Evolutionary conservation across 306 rosid species (phyloP).

Genomic region (Fragaria nilgerrensis): DNA sequence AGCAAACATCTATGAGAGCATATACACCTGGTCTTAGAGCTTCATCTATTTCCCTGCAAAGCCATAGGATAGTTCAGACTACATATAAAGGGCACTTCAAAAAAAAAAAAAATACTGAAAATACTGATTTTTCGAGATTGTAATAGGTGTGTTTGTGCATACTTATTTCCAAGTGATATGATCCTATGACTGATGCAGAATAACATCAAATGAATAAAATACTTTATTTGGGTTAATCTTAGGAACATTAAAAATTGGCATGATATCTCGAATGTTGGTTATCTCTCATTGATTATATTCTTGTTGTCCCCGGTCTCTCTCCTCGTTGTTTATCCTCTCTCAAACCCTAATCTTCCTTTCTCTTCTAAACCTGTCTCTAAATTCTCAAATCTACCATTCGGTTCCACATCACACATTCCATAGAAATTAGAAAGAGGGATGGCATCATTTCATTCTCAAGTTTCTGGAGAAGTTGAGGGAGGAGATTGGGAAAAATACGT

Average conservation of each 20-base stretch:
- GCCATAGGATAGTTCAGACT: slow-evolving; percentile 22
- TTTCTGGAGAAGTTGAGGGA: neutral
- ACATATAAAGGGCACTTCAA: neutral
- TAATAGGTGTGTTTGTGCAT: neutral
- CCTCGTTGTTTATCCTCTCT: neutral
- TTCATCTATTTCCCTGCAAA: slow-evolving; percentile 83
- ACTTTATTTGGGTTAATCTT: neutral
- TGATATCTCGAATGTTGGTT: neutral
- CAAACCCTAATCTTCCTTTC: neutral
- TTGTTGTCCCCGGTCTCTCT: neutral
- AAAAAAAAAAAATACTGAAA: neutral
- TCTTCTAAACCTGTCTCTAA: neutral
- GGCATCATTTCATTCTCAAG: neutral
- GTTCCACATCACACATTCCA: neutral
- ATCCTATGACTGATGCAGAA: neutral
- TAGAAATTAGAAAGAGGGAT: neutral
- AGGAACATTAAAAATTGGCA: neutral
- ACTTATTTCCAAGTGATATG: neutral
- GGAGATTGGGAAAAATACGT: neutral
- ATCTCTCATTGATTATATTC: neutral
- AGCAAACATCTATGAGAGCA: slow-evolving; percentile 73
- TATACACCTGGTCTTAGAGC: slow-evolving; percentile 82
- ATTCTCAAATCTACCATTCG: neutral
- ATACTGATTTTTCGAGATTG: neutral
- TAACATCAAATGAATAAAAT: neutral